phyloP scores from a whole-genome alignment of 2,329 filamentous ascomycete species.

The Colletotrichum tamarilloi region DNA sequence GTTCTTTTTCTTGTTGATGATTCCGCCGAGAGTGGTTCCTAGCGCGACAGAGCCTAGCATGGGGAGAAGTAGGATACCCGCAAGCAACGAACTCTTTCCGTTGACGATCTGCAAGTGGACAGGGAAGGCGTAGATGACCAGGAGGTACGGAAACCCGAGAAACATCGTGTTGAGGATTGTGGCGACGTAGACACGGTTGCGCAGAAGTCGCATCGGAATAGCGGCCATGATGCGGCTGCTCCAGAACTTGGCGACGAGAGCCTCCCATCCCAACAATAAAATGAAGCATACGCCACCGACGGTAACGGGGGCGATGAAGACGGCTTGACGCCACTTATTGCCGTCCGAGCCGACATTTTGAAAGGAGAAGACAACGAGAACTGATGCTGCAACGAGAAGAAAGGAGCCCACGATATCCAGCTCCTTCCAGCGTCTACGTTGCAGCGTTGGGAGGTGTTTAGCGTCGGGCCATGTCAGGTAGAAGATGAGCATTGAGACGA shows the following conservation, averaged over 20 bases:
- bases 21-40: constrained; percentile 55
- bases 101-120: constrained; percentile 63
- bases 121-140: constrained; percentile 61
- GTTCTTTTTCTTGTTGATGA: constrained; percentile 54
- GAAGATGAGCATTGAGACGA: constrained; percentile 58
- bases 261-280: constrained; percentile 53
- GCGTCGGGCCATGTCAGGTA: constrained; percentile 61
- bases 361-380: constrained; percentile 68
- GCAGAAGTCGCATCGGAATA: constrained; percentile 60
- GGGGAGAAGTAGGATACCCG: constrained; percentile 64
- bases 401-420: constrained; percentile 65
- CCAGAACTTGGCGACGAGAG: constrained; percentile 44
- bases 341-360: constrained; percentile 57
- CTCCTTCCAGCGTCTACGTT: constrained; percentile 57
- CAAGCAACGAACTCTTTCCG: constrained; percentile 54
- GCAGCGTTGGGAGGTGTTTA: constrained; percentile 50
- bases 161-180: constrained; percentile 58
- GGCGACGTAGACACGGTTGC: constrained; percentile 57
- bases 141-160: constrained; percentile 61
- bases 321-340: constrained; percentile 53
- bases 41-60: constrained; percentile 61
- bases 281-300: constrained; percentile 49
- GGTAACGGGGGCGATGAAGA: constrained; percentile 56
- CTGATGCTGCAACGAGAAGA: constrained; percentile 63
- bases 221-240: constrained; percentile 50